Evolutionary conservation across 1,284 basidiomycete genomes (phyloP).

Genomic region (Abortiporus biennis): DNA sequence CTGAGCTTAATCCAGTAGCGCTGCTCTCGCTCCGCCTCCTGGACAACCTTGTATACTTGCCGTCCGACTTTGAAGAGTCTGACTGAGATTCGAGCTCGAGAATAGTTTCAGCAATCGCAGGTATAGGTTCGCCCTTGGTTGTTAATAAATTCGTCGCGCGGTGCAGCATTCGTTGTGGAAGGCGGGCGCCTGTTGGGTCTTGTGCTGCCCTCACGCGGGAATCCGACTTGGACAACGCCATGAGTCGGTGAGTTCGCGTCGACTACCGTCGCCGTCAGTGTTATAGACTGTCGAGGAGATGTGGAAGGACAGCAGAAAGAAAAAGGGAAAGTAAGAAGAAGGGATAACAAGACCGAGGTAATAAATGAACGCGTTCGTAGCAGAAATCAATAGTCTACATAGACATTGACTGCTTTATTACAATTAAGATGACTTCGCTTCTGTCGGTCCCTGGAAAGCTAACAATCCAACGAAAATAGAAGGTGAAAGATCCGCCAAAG

Average conservation of each 20-base stretch:
- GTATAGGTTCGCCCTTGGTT: constrained; percentile 20
- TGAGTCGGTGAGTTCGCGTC: too few relatives aligned
- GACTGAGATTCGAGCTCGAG: constrained; percentile 10
- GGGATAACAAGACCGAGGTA: background rate
- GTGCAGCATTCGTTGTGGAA: constrained; percentile 12
- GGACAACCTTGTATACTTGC: background rate
- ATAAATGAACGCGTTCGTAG: background rate
- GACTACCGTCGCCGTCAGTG: background rate
- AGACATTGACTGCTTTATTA: too few relatives aligned
- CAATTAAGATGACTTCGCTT: too few relatives aligned
- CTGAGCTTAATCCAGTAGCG: constrained; percentile 11
- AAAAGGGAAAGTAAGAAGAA: background rate
- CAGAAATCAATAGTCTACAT: too few relatives aligned
- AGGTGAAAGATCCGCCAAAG: too few relatives aligned
- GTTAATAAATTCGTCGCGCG: constrained; percentile 21
- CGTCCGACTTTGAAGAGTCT: background rate
- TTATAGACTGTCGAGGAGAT: too few relatives aligned
- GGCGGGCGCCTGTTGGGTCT: background rate
- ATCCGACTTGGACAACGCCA: too few relatives aligned
- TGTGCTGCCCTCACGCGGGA: too few relatives aligned
- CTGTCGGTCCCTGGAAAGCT: too few relatives aligned
- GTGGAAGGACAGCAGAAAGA: background rate
- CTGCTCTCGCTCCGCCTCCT: constrained; percentile 11
- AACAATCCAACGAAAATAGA: too few relatives aligned
- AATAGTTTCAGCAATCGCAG: constrained; percentile 16